These are phyloP conservation scores for Clathrospora elynae DNA, from an alignment of 2,329 filamentous ascomycete genomes.

Conservation along the genomic window DNA sequence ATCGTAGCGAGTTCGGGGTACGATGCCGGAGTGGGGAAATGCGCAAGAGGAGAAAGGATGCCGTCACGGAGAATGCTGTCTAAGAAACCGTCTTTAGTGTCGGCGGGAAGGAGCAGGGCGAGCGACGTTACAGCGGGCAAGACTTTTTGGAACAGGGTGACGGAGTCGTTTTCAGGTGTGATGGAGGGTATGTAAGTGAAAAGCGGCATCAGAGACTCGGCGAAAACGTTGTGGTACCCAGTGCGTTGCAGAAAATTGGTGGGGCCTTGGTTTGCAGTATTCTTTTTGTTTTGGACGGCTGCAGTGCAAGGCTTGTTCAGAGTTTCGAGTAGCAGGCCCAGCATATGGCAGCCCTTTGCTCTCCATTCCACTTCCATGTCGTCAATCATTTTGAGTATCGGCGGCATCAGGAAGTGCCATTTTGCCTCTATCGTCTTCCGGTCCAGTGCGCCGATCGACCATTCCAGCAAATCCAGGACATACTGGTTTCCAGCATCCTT, in stretches of 20 bases:
- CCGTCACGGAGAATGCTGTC: constrained; percentile 52
- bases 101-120: constrained; percentile 17
- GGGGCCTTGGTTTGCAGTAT: constrained; percentile 44
- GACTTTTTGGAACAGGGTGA: constrained; percentile 65
- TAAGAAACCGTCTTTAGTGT: constrained; percentile 43
- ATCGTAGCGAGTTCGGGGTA: constrained; percentile 62
- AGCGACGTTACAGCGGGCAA: constrained; percentile 71
- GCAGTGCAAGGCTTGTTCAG: constrained; percentile 3
- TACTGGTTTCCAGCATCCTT: constrained; percentile 59
- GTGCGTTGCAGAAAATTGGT: constrained; percentile 55
- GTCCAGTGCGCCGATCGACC: constrained; percentile 61
- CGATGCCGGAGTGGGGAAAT: constrained; percentile 57
- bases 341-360: constrained; percentile 60
- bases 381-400: constrained; percentile 71
- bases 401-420: constrained; percentile 73
- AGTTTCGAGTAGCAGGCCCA: constrained; percentile 60
- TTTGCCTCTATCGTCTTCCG: constrained; percentile 58
- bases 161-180: constrained; percentile 73
- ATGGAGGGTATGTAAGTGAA: constrained; percentile 78
- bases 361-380: constrained; percentile 63
- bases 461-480: constrained; percentile 63
- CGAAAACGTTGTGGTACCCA: constrained; percentile 69
- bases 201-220: constrained; percentile 70
- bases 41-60: constrained; percentile 55
- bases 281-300: constrained; percentile 28